These are phyloP conservation scores for Ploettnerulaceae sp. DNA, from an alignment of 2,329 filamentous ascomycete genomes.

Conservation along the genomic window DNA sequence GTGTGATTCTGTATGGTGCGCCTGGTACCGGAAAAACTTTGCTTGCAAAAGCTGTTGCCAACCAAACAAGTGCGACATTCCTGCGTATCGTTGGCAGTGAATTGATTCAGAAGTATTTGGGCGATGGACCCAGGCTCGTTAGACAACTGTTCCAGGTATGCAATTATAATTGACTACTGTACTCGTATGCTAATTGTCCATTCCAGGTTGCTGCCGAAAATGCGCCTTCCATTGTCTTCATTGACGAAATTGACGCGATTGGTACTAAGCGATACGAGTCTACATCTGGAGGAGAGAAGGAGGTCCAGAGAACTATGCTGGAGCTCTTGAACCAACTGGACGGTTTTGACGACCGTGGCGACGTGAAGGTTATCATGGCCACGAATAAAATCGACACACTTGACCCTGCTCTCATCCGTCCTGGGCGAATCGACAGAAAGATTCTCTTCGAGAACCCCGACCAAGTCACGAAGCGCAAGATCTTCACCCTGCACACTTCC, in stretches of 20 bases:
- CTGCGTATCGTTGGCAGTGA: conserved; percentile 95
- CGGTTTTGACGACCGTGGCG: conserved; percentile 96
- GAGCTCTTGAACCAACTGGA: conserved; percentile 97
- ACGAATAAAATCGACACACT: conserved; percentile 99
- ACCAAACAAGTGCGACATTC: conserved; percentile 98
- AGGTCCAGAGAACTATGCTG: conserved; percentile 97
- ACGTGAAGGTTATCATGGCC: conserved; percentile 99
- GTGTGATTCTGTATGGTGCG: conserved; percentile 96
- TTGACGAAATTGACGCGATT: conserved; percentile 98
- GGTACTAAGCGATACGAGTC: conserved; percentile 98
- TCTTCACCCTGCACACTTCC: conserved; percentile 94
- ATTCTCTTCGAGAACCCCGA: conserved; percentile 68
- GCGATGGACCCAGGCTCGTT: conserved; percentile 89
- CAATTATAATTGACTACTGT: background rate
- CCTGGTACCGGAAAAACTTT: conserved; percentile 96
- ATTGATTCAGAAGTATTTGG: conserved; percentile 97
- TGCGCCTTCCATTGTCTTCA: conserved; percentile 95
- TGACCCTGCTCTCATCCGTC: conserved; percentile 91
- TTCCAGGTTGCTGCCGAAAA: conserved; percentile 84
- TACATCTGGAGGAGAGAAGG: conserved; percentile 91
- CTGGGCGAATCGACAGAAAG: conserved; percentile 97
- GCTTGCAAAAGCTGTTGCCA: conserved; percentile 93
- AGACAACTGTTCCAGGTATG: conserved; percentile 86
- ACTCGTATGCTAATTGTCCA: conserved; percentile 15
- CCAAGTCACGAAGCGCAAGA: conserved; percentile 94